Conservation (phyloP, 352 stramenopile species). For the Globisporangium yorkense region DNA sequence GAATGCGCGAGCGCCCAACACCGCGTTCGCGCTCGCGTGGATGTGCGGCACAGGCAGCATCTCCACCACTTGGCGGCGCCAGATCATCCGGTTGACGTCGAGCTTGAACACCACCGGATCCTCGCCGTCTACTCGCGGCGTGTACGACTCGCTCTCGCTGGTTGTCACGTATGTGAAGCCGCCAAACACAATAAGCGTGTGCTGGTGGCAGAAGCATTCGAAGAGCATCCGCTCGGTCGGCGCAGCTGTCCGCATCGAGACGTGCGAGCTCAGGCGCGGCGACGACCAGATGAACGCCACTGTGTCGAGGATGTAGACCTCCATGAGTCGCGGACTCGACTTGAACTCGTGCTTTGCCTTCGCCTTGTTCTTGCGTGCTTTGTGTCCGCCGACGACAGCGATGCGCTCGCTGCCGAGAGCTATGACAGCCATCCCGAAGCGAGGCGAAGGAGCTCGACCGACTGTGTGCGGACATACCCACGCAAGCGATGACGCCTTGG, state of each 20-base stretch:
- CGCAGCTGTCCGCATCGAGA: constrained; percentile 18
- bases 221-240: constrained; percentile 41
- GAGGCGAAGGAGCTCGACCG: constrained; percentile 36
- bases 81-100: constrained; percentile 63
- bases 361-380: constrained; percentile 14
- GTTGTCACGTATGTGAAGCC: constrained; percentile 38
- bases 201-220: constrained; percentile 34
- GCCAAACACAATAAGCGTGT: constrained; percentile 42
- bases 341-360: constrained; percentile 2
- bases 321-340: constrained; percentile 18
- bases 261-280: constrained; percentile 33
- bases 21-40: constrained; percentile 29
- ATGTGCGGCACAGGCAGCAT: constrained; percentile 17
- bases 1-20: constrained; percentile 15
- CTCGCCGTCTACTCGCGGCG: constrained; percentile 19
- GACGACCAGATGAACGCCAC: constrained; percentile 44
- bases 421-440: constrained; percentile 47
- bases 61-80: constrained; percentile 26
- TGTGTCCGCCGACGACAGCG: constrained; percentile 26
- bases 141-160: constrained; percentile 34
- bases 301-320: constrained; percentile 44
- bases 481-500: not conserved
- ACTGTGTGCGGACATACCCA: constrained; percentile 42
- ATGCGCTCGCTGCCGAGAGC: constrained; percentile 34
- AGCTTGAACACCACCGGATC: constrained; percentile 42